Evolutionary conservation across 371 early-diverging fungal species (phyloP).

Genomic region (Actinomucor elegans): DNA sequence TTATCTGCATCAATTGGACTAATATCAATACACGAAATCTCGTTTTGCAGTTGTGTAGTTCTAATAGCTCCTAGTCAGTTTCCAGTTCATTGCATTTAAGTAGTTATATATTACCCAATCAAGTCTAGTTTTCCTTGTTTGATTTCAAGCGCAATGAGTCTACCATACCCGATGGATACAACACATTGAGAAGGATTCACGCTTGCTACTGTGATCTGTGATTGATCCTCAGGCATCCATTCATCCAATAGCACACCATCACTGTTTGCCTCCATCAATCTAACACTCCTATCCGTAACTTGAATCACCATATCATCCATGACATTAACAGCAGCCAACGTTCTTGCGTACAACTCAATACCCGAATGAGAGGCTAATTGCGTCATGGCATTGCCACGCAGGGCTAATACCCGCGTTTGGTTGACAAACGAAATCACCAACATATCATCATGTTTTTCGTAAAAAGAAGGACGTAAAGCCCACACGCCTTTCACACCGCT

Average conservation of each 20-base stretch:
- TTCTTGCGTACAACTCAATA: slow-evolving; percentile 37
- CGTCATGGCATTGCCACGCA: slow-evolving; percentile 33
- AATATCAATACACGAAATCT: slow-evolving; percentile 78
- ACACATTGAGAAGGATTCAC: slow-evolving; percentile 66
- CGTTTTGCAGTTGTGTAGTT: slow-evolving; percentile 50
- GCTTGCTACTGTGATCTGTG: slow-evolving; percentile 63
- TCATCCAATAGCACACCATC: slow-evolving; percentile 42
- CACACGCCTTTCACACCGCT: slow-evolving; percentile 75
- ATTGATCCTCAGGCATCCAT: slow-evolving; percentile 51
- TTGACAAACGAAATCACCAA: slow-evolving; percentile 64
- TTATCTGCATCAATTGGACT: slow-evolving; percentile 46
- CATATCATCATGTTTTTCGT: slow-evolving; percentile 45
- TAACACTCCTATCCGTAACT: slow-evolving; percentile 42
- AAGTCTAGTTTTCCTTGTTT: slow-evolving; percentile 36
- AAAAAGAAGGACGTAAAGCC: slow-evolving; percentile 57
- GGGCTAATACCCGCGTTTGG: slow-evolving; percentile 35
- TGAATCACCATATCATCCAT: slow-evolving; percentile 34
- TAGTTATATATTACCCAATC: slow-evolving; percentile 37
- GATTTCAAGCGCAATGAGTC: slow-evolving; percentile 60
- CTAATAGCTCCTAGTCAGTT: slow-evolving; percentile 17
- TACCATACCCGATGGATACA: slow-evolving; percentile 61
- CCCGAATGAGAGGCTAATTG: slow-evolving; percentile 30
- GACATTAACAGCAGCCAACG: slow-evolving; percentile 38
- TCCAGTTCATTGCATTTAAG: neutral
- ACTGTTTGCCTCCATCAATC: slow-evolving; percentile 29